These are phyloP conservation scores for Rugonectria rugulosa DNA, from an alignment of 2,329 filamentous ascomycete genomes.

Conservation along the genomic window DNA sequence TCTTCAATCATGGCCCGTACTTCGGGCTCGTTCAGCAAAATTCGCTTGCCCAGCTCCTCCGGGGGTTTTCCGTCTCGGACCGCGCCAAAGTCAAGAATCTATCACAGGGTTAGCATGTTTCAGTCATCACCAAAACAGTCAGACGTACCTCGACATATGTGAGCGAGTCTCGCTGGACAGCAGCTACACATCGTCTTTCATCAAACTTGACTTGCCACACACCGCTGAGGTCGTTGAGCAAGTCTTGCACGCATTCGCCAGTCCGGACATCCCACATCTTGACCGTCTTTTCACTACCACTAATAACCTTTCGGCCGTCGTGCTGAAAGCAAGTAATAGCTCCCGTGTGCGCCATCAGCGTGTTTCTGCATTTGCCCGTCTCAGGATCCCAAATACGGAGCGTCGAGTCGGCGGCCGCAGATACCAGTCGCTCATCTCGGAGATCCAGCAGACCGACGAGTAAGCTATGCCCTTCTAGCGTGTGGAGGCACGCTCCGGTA, in stretches of 20 bases:
- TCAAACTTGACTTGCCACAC: constrained; percentile 99
- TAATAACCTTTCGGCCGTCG: constrained; percentile 95
- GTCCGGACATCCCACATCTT: constrained; percentile 99
- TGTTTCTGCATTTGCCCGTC: constrained; percentile 87
- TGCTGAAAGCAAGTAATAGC: constrained; percentile 99
- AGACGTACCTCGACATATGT: constrained; percentile 92
- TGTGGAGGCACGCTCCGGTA: constrained; percentile 84
- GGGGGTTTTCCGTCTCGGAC: constrained; percentile 84
- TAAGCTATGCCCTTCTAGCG: constrained; percentile 89
- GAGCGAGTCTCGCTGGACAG: constrained; percentile 88
- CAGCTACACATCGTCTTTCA: constrained; percentile 91
- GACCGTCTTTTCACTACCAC: constrained; percentile 90
- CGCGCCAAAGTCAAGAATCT: constrained; percentile 98
- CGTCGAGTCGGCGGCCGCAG: constrained; percentile 93
- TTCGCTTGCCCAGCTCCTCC: constrained; percentile 80
- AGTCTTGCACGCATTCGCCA: constrained; percentile 90
- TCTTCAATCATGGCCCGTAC: constrained; percentile 60
- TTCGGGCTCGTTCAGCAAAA: constrained; percentile 68
- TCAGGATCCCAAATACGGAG: constrained; percentile 97
- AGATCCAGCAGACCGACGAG: constrained; percentile 92
- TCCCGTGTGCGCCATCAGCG: constrained; percentile 90
- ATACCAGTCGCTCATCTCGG: constrained; percentile 88
- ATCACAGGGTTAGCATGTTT: constrained; percentile 10
- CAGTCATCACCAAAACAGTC: not conserved
- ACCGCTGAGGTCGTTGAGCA: constrained; percentile 91